Percentiles rank a stretch among this genome's conserved stretches.
These are phyloP conservation scores for Gentiana macrophylla DNA, from an alignment of 257 asterid species.

Conservation along the genomic window DNA sequence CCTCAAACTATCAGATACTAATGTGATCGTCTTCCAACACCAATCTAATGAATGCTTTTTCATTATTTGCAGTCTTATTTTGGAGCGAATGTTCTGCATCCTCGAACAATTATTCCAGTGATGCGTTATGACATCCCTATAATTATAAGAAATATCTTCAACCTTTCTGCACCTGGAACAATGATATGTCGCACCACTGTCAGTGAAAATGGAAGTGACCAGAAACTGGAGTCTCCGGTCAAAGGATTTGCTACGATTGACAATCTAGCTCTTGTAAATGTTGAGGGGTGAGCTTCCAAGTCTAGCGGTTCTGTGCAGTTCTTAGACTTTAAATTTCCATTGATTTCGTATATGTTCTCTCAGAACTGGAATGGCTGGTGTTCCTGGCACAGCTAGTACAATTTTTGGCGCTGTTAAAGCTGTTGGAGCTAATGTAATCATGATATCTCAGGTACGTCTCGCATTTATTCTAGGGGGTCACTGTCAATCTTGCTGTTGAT, in stretches of 20 bases:
- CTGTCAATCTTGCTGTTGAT: background rate
- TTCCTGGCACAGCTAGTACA: slow-evolving; percentile 93
- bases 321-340: background rate
- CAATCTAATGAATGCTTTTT: slow-evolving; percentile 16
- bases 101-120: slow-evolving; percentile 96
- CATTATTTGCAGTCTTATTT: slow-evolving; percentile 73
- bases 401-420: slow-evolving; percentile 91
- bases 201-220: slow-evolving; percentile 38
- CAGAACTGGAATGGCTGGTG: slow-evolving; percentile 99
- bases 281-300: slow-evolving; percentile 70
- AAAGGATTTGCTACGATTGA: slow-evolving; percentile 99
- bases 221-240: slow-evolving; percentile 49
- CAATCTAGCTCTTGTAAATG: slow-evolving; percentile 93
- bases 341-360: slow-evolving; percentile 11
- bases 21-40: slow-evolving; percentile 10
- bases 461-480: background rate
- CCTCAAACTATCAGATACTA: slow-evolving; percentile 9
- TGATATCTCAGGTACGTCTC: slow-evolving; percentile 84
- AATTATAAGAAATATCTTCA: slow-evolving; percentile 93
- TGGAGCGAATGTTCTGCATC: slow-evolving; percentile 98
- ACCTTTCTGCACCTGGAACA: slow-evolving; percentile 92
- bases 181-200: slow-evolving; percentile 53
- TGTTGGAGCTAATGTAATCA: slow-evolving; percentile 95
- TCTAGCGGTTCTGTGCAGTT: slow-evolving; percentile 1
- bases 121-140: slow-evolving; percentile 94